phyloP scores from a whole-genome alignment of 1,284 basidiomycete genomes.

The Ustilago esculenta region DNA sequence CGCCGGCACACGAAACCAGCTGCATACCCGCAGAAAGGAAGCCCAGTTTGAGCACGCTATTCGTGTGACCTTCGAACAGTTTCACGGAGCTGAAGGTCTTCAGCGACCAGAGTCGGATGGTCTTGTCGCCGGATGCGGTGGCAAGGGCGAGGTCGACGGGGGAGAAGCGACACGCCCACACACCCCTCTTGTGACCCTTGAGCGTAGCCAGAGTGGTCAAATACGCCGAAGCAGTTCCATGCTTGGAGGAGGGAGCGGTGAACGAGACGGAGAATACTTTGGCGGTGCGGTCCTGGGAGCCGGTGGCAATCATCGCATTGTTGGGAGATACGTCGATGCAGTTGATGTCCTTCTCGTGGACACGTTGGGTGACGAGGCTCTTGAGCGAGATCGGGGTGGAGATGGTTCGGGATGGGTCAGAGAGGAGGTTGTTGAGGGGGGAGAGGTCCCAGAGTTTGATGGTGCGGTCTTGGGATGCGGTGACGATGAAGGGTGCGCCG shows the following conservation, averaged over 20 bases:
- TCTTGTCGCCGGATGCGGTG: constrained; percentile 93
- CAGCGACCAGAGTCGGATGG: constrained; percentile 90
- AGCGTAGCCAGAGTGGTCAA: constrained; percentile 85
- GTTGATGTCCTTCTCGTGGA: constrained; percentile 99
- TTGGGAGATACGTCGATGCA: constrained; percentile 92
- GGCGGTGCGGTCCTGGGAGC: constrained; percentile 93
- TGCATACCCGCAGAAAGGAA: constrained; percentile 87
- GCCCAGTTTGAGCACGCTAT: constrained; percentile 91
- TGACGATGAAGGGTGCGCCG: constrained; percentile 72
- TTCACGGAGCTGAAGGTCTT: constrained; percentile 70
- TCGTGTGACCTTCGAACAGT: constrained; percentile 78
- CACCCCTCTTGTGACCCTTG: constrained; percentile 94
- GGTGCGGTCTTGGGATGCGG: constrained; percentile 94
- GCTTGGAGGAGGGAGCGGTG: constrained; percentile 63
- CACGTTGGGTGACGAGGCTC: constrained; percentile 86
- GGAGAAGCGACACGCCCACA: constrained; percentile 93
- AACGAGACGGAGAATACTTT: constrained; percentile 87
- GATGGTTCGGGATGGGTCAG: background rate
- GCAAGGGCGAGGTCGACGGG: constrained; percentile 84
- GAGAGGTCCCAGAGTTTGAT: constrained; percentile 94
- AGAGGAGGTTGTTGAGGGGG: constrained; percentile 28
- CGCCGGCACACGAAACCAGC: constrained; percentile 86
- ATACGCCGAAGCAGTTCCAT: constrained; percentile 23
- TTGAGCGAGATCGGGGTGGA: constrained; percentile 70
- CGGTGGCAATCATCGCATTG: constrained; percentile 86